Conservation (phyloP, 352 stramenopile genomes). For the Globisporangium canariense region DNA sequence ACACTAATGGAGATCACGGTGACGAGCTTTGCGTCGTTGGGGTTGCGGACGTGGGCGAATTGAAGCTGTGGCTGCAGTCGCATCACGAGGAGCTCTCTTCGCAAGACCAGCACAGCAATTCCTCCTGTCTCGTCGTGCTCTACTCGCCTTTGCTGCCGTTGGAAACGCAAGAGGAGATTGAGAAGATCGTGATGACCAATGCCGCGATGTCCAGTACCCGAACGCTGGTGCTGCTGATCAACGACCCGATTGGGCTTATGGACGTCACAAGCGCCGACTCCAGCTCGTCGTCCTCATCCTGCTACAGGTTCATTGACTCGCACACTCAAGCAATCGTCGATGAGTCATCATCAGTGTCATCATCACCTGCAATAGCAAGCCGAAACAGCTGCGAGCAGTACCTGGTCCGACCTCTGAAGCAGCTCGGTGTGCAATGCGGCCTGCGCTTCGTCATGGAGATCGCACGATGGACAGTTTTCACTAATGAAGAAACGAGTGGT, state of each 20-base stretch:
- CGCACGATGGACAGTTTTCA: constrained; percentile 21
- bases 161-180: neutral
- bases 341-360: neutral
- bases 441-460: constrained; percentile 61
- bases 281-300: neutral
- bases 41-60: neutral
- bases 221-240: constrained; percentile 17
- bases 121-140: constrained; percentile 13
- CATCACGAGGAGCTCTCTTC: neutral
- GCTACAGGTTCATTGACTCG: constrained; percentile 6
- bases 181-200: neutral
- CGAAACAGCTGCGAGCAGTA: constrained; percentile 15
- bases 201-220: neutral
- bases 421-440: constrained; percentile 40
- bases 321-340: neutral
- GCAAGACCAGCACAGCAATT: neutral
- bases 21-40: neutral
- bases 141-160: constrained; percentile 3
- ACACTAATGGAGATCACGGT: neutral
- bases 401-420: constrained; percentile 30
- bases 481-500: neutral
- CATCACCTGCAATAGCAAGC: neutral
- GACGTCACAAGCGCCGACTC: neutral
- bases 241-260: constrained; percentile 10
- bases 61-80: constrained; percentile 9